Percentiles rank a stretch among this genome's conserved stretches.
phyloP scores from a whole-genome alignment of 2,329 filamentous ascomycete genomes.

The Claviceps sorghi region DNA sequence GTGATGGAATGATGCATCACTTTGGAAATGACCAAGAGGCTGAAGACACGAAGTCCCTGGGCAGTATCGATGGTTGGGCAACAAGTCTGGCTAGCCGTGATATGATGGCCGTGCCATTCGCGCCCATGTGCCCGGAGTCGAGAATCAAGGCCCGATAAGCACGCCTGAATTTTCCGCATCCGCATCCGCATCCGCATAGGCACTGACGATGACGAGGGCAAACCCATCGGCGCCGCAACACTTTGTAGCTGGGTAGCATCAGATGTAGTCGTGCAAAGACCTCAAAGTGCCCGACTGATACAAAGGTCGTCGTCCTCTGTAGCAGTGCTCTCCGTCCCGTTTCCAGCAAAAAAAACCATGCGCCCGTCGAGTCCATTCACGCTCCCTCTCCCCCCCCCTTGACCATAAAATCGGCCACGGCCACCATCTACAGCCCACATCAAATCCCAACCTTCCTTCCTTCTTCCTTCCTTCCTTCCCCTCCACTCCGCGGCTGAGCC shows the following conservation, averaged over 20 bases:
- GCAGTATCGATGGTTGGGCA: background rate
- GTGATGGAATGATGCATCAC: background rate
- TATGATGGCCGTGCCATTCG: background rate
- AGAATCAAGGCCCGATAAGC: background rate
- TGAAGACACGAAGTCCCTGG: background rate
- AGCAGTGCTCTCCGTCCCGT: background rate
- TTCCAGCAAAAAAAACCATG: background rate
- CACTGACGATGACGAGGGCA: too few relatives aligned
- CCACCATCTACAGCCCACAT: constrained; percentile 1
- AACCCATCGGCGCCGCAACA: background rate
- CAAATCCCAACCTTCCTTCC: background rate
- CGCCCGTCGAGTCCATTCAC: background rate
- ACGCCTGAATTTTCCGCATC: background rate
- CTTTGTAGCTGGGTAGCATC: background rate
- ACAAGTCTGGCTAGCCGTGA: background rate
- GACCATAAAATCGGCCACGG: background rate
- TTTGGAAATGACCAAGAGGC: background rate
- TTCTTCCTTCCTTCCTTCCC: background rate
- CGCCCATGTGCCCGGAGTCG: background rate
- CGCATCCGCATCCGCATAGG: background rate
- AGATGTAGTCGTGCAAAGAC: background rate
- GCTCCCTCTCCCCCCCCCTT: background rate
- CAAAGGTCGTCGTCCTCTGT: background rate
- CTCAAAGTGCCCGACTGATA: background rate
- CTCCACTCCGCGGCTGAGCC: constrained; percentile 6